Evolutionary conservation across 2,329 filamentous ascomycete genomes (phyloP).

Genomic region (Shiraia sp.): DNA sequence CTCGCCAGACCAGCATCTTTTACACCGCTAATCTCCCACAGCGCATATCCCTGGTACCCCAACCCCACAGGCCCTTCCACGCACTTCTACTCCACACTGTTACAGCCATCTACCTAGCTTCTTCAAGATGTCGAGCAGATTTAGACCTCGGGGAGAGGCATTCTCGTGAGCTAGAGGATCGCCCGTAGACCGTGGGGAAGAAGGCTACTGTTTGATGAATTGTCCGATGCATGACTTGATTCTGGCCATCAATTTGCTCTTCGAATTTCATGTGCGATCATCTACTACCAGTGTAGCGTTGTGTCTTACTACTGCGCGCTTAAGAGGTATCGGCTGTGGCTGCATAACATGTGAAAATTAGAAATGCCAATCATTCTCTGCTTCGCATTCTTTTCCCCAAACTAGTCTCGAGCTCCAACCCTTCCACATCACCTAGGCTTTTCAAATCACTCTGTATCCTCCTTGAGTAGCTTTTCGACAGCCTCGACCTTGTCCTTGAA

Average conservation of each 20-base stretch:
- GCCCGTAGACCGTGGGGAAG: background rate
- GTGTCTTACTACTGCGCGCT: no score
- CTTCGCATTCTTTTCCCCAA: background rate
- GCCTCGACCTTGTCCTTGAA: slow-evolving; percentile 77
- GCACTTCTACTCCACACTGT: background rate
- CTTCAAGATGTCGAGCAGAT: slow-evolving; percentile 7
- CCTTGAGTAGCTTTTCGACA: slow-evolving; percentile 57
- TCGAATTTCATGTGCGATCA: no score
- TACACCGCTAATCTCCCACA: no score
- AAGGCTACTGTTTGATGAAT: background rate
- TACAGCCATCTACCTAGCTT: slow-evolving; percentile 7
- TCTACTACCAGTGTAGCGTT: no score
- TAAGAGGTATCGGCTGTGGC: no score
- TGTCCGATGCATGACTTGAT: no score
- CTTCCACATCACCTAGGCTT: background rate
- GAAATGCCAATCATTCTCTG: no score
- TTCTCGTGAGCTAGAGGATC: slow-evolving; percentile 10
- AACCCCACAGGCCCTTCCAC: slow-evolving; percentile 1
- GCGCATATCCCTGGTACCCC: background rate
- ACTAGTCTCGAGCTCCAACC: background rate
- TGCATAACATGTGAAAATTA: no score
- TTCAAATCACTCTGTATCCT: slow-evolving; percentile 36
- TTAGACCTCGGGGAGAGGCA: slow-evolving; percentile 25
- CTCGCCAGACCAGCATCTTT: no score
- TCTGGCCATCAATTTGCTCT: no score